phyloP scores from a whole-genome alignment of 768 basidiomycete species.

The Amanita fuliginea region DNA sequence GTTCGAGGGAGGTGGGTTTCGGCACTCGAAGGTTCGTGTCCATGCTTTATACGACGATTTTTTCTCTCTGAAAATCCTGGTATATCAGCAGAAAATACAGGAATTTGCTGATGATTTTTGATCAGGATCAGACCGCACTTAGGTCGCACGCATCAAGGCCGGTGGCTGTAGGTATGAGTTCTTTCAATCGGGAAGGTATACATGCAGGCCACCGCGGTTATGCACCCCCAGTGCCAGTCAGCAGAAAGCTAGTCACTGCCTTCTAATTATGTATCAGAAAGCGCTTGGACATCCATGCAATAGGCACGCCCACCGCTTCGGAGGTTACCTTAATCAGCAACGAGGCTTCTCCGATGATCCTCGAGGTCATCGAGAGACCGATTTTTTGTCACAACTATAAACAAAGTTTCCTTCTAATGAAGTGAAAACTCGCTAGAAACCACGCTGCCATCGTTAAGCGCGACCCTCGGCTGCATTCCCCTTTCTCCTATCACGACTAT shows the following conservation, averaged over 20 bases:
- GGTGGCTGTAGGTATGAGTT: neutral
- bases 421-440: neutral
- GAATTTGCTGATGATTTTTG: constrained; percentile 7
- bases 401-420: neutral
- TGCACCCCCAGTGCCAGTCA: neutral
- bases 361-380: neutral
- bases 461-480: neutral
- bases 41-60: constrained; percentile 6
- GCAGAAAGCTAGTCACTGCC: neutral
- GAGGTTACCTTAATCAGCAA: neutral
- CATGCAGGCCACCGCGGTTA: neutral
- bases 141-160: constrained; percentile 6
- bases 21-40: constrained; percentile 2
- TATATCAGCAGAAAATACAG: constrained; percentile 7
- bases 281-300: neutral
- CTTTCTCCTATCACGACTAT: neutral
- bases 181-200: neutral
- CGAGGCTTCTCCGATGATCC: neutral
- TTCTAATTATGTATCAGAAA: neutral
- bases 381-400: neutral
- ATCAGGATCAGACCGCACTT: constrained; percentile 8
- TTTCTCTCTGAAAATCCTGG: constrained; percentile 9
- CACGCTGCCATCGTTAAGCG: neutral
- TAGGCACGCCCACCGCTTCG: neutral
- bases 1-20: constrained; percentile 9